Evolutionary conservation across 306 rosid species (phyloP).

Genomic region (Glycine tomentella): DNA sequence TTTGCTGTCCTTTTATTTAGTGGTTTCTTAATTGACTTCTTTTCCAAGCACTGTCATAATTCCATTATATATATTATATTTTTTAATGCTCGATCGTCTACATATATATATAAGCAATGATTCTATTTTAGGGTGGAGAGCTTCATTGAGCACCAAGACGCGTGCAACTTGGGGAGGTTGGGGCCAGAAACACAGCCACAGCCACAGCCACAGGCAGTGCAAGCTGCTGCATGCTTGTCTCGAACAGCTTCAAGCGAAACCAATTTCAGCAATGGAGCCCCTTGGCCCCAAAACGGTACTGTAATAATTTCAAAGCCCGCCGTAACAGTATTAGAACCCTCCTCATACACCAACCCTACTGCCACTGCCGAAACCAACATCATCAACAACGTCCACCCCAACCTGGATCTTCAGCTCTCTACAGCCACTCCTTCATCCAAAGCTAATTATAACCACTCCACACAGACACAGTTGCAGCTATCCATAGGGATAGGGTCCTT

Average conservation of each 20-base stretch:
- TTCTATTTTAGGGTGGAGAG: slow-evolving; percentile 80
- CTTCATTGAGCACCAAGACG: slow-evolving; percentile 98
- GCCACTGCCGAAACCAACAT: slow-evolving; percentile 36
- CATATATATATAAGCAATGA: too few species aligned
- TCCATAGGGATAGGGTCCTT: too few species aligned
- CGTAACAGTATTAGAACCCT: too few species aligned
- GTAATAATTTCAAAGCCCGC: slow-evolving; percentile 45
- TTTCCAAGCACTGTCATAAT: too few species aligned
- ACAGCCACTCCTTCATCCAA: neutral
- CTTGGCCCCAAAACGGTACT: slow-evolving; percentile 49
- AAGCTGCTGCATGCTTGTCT: slow-evolving; percentile 70
- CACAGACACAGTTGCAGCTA: too few species aligned
- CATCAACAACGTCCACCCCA: neutral
- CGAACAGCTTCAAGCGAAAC: slow-evolving; percentile 92
- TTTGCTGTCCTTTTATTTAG: too few species aligned
- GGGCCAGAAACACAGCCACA: slow-evolving; percentile 40
- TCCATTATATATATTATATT: too few species aligned
- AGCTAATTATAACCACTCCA: too few species aligned
- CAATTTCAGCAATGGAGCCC: slow-evolving; percentile 63
- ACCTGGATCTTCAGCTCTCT: slow-evolving; percentile 26
- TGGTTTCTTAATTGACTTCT: too few species aligned
- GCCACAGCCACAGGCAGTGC: slow-evolving; percentile 58
- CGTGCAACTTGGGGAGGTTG: slow-evolving; percentile 56
- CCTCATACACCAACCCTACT: neutral
- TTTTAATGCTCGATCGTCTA: too few species aligned